Conservation (phyloP, 257 asterid species). For the Asclepias syriaca region DNA sequence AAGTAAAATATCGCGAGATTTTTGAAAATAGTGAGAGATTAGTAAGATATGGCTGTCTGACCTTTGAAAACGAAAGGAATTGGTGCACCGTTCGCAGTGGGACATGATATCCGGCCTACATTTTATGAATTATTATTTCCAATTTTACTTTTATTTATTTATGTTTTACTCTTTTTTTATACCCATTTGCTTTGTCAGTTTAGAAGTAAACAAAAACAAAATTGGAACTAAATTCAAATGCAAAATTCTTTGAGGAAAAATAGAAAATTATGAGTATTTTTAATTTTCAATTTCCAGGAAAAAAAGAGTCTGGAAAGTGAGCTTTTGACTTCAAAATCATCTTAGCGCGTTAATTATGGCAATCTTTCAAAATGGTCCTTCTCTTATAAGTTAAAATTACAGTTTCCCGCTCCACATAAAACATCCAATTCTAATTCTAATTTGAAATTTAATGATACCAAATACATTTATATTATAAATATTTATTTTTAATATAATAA, state of each 20-base stretch:
- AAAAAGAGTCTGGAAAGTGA: background rate
- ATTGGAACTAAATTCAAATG: too few species aligned
- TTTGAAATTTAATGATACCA: background rate
- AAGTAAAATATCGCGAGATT: too few species aligned
- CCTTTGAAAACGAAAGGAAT: background rate
- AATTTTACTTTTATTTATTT: too few species aligned
- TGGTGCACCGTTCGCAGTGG: background rate
- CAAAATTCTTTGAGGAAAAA: too few species aligned
- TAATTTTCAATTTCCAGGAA: too few species aligned
- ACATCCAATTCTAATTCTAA: background rate
- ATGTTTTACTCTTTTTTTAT: too few species aligned
- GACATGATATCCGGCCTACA: background rate
- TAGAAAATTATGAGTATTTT: too few species aligned
- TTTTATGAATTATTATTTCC: background rate
- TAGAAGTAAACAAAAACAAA: too few species aligned
- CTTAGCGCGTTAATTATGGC: constrained; percentile 36
- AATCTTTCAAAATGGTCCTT: constrained; percentile 27
- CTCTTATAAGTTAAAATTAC: background rate
- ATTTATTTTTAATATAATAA: too few species aligned
- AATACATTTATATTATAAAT: too few species aligned
- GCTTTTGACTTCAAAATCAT: constrained; percentile 4
- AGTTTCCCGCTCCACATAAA: background rate
- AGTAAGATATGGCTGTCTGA: background rate
- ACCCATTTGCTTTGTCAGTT: too few species aligned
- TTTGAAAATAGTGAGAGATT: too few species aligned